Conservation (phyloP, 139 green algal genomes). For the Chlamydomonas sp. region DNA sequence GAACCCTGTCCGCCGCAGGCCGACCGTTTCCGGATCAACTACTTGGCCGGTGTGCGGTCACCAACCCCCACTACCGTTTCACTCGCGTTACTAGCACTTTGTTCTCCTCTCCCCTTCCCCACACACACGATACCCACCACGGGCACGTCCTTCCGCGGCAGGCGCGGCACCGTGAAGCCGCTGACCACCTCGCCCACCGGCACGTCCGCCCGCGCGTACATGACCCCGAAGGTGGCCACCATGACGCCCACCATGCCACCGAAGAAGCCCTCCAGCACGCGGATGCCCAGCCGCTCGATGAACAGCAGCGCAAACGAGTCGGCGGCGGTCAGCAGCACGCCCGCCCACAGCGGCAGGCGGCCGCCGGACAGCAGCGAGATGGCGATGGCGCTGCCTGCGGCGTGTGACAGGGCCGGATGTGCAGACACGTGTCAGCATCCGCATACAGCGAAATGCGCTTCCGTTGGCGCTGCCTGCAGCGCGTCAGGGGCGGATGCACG, state of each 20-base stretch:
- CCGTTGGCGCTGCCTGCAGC: too few species aligned
- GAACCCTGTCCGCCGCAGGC: too few species aligned
- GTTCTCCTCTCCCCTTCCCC: neutral
- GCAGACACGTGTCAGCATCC: too few species aligned
- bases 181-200: slow-evolving; percentile 49
- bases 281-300: slow-evolving; percentile 69
- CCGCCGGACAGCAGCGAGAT: slow-evolving; percentile 78
- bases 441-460: too few species aligned
- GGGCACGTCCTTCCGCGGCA: slow-evolving; percentile 44
- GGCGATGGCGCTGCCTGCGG: slow-evolving; percentile 76
- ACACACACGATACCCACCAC: neutral
- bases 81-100: neutral
- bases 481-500: too few species aligned
- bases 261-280: slow-evolving; percentile 85
- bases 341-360: slow-evolving; percentile 74
- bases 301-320: slow-evolving; percentile 73
- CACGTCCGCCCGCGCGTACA: slow-evolving; percentile 58
- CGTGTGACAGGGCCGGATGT: too few species aligned
- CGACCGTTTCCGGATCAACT: too few species aligned
- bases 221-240: slow-evolving; percentile 69
- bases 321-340: slow-evolving; percentile 54
- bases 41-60: neutral
- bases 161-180: slow-evolving; percentile 68
- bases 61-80: neutral
- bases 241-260: slow-evolving; percentile 71